Evolutionary conservation across 148 eudicot species (phyloP).

Genomic region (Nyssa sinensis): DNA sequence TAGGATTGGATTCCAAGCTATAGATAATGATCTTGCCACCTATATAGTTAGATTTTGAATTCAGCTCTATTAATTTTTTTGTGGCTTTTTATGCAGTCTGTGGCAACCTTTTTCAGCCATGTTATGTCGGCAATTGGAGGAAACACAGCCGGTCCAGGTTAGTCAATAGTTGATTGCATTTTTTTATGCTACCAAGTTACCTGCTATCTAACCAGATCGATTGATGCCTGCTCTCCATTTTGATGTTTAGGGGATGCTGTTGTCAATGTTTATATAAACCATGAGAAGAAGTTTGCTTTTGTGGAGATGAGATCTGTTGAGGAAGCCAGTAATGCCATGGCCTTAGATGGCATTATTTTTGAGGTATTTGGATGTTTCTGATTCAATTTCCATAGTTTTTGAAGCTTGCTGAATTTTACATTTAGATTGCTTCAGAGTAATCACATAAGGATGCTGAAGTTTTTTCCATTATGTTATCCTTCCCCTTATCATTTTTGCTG

Average conservation of each 20-base stretch:
- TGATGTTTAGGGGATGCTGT: slow-evolving; percentile 80
- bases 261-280: slow-evolving; percentile 88
- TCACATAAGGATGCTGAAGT: too few species aligned
- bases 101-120: slow-evolving; percentile 88
- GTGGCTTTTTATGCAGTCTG: slow-evolving; percentile 53
- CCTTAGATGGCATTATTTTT: slow-evolving; percentile 68
- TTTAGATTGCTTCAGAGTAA: too few species aligned
- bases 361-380: slow-evolving; percentile 42
- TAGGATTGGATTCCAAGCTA: too few species aligned
- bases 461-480: background rate
- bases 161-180: slow-evolving; percentile 7
- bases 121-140: slow-evolving; percentile 95
- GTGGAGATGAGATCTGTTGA: slow-evolving; percentile 89
- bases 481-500: background rate
- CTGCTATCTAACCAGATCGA: background rate
- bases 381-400: too few species aligned
- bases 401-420: too few species aligned
- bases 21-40: too few species aligned
- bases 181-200: background rate
- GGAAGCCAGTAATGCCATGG: slow-evolving; percentile 91
- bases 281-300: slow-evolving; percentile 90
- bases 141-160: slow-evolving; percentile 98
- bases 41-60: too few species aligned
- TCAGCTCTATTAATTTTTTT: background rate
- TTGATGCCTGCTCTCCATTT: background rate